These are phyloP conservation scores for Ambrosia hybrid DNA, from an alignment of 140 eudicot genomes.

Conservation along the genomic window DNA sequence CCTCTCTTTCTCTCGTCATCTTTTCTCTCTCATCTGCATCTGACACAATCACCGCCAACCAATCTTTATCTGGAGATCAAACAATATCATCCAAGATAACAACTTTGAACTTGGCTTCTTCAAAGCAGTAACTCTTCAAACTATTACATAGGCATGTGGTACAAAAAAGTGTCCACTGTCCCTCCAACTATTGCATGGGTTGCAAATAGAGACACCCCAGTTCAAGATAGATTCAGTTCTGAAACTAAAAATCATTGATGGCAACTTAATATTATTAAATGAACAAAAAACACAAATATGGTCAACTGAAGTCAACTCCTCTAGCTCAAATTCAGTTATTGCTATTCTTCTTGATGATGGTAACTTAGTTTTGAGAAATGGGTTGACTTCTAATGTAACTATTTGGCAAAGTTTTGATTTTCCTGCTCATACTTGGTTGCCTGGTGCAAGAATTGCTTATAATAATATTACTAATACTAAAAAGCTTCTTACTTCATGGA, in stretches of 20 bases:
- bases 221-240: conserved; percentile 27
- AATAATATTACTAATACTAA: conserved; percentile 22
- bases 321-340: conserved; percentile 31
- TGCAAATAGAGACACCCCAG: conserved; percentile 38
- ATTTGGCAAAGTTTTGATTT: conserved; percentile 58
- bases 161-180: conserved; percentile 12
- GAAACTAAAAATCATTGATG: conserved; percentile 31
- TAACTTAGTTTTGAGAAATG: conserved; percentile 55
- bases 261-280: conserved; percentile 33
- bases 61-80: conserved; percentile 59
- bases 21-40: conserved; percentile 35
- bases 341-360: conserved; percentile 70
- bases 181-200: conserved; percentile 43
- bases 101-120: conserved; percentile 60
- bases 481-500: conserved; percentile 42
- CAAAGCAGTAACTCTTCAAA: conserved; percentile 50
- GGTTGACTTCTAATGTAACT: conserved; percentile 16
- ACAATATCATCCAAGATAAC: conserved; percentile 50
- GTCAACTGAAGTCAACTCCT: conserved; percentile 45
- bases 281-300: conserved; percentile 41
- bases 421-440: conserved; percentile 50
- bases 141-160: conserved; percentile 48
- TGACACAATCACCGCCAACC: conserved; percentile 53
- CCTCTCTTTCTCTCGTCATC: conserved; percentile 29
- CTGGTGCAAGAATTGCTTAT: conserved; percentile 36